These are phyloP conservation scores for Euclidium syriacum DNA, from an alignment of 345 rosid genomes.

Conservation along the genomic window DNA sequence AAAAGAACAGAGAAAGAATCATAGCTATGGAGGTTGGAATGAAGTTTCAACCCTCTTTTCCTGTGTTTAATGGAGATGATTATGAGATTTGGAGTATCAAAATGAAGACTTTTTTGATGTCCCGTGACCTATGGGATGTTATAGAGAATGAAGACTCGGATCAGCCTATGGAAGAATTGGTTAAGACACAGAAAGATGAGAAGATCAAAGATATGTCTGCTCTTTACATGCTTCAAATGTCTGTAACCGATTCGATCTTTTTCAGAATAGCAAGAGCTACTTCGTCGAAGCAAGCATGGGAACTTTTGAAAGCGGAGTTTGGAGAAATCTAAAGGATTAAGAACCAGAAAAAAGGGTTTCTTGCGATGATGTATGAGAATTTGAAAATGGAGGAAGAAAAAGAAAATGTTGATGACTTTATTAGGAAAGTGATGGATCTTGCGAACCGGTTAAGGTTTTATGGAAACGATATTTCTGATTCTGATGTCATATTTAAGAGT, in stretches of 20 bases:
- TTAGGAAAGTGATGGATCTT: too few species aligned
- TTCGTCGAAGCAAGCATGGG: background rate
- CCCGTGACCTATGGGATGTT: conserved; percentile 12
- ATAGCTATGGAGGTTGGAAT: background rate
- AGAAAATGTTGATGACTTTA: too few species aligned
- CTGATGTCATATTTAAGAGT: background rate
- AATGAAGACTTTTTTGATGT: background rate
- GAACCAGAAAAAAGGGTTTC: background rate
- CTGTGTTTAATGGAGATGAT: background rate
- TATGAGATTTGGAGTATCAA: conserved; percentile 13
- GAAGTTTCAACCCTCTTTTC: background rate
- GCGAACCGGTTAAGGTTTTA: too few species aligned
- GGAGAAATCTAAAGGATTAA: background rate
- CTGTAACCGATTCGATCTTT: too few species aligned
- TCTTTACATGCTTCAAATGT: background rate
- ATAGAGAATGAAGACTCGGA: background rate
- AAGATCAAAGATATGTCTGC: conserved; percentile 3
- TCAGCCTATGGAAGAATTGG: too few species aligned
- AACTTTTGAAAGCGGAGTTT: background rate
- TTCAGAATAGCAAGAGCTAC: too few species aligned
- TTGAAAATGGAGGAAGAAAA: background rate
- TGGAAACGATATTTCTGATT: background rate
- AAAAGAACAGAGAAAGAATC: background rate
- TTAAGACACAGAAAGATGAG: background rate
- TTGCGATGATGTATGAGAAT: background rate